A percentile compares a stretch with the other conserved stretches of the same genome.
Evolutionary conservation across 2,329 filamentous ascomycete genomes (phyloP).

Genomic region (Paracorniculantispora psalliotae): DNA sequence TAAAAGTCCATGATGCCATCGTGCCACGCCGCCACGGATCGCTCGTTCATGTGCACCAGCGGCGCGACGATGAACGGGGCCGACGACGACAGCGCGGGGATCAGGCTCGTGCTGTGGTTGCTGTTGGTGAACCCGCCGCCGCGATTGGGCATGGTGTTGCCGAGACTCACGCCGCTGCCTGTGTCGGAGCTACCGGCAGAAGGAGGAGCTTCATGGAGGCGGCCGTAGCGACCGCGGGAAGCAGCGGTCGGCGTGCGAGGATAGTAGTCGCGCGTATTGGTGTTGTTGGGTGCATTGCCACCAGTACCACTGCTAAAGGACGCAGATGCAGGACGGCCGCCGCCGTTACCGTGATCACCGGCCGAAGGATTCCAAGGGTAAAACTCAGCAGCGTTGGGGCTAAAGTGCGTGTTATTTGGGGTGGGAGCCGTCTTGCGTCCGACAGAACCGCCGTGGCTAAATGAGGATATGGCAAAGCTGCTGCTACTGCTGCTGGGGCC

Average conservation of each 20-base stretch:
- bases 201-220: slow-evolving; percentile 22
- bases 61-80: slow-evolving; percentile 19
- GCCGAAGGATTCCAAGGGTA: slow-evolving; percentile 24
- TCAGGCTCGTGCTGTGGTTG: not conserved
- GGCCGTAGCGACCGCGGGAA: slow-evolving; percentile 24
- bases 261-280: slow-evolving; percentile 22
- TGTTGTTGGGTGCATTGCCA: slow-evolving; percentile 20
- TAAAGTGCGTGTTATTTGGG: slow-evolving; percentile 21
- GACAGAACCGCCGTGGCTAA: slow-evolving; percentile 2
- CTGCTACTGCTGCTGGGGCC: not conserved
- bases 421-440: slow-evolving; percentile 5
- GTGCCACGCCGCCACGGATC: slow-evolving; percentile 30
- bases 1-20: slow-evolving; percentile 34
- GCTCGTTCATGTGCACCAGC: slow-evolving; percentile 32
- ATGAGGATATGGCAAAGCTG: slow-evolving; percentile 15
- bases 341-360: slow-evolving; percentile 19
- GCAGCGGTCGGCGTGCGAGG: slow-evolving; percentile 27
- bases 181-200: slow-evolving; percentile 9
- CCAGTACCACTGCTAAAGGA: slow-evolving; percentile 19
- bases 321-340: slow-evolving; percentile 9
- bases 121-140: slow-evolving; percentile 8
- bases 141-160: slow-evolving; percentile 7
- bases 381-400: slow-evolving; percentile 30
- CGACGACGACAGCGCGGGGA: not conserved
- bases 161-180: not conserved